These are phyloP conservation scores for Phytophthora fragariaefolia DNA, from an alignment of 352 stramenopile genomes.

Conservation along the genomic window DNA sequence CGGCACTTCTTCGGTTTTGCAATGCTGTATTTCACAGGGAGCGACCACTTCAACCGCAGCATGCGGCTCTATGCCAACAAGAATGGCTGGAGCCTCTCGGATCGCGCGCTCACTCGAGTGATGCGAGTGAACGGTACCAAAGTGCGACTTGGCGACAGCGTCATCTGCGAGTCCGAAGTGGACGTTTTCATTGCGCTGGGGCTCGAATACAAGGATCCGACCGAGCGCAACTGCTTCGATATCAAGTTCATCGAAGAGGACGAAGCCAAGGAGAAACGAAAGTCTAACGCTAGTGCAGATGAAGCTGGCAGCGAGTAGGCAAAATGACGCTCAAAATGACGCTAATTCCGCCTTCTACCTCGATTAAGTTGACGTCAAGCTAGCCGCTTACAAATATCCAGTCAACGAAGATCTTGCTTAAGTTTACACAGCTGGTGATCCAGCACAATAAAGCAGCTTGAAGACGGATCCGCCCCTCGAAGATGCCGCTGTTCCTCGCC, in stretches of 20 bases:
- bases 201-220: slow-evolving; percentile 85
- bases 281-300: slow-evolving; percentile 10
- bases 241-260: slow-evolving; percentile 85
- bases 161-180: slow-evolving; percentile 80
- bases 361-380: slow-evolving; percentile 6
- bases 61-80: slow-evolving; percentile 85
- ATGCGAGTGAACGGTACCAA: slow-evolving; percentile 64
- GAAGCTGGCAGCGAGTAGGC: slow-evolving; percentile 12
- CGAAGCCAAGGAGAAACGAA: slow-evolving; percentile 60
- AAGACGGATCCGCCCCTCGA: slow-evolving; percentile 5
- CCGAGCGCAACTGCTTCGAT: slow-evolving; percentile 81
- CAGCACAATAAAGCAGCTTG: no score
- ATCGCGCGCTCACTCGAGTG: slow-evolving; percentile 70
- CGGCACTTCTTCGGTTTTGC: slow-evolving; percentile 82
- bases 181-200: slow-evolving; percentile 88
- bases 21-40: slow-evolving; percentile 92
- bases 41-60: slow-evolving; percentile 91
- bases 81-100: slow-evolving; percentile 80
- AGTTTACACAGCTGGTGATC: slow-evolving; percentile 7
- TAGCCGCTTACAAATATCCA: slow-evolving; percentile 1
- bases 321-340: no score
- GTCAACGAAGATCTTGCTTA: slow-evolving; percentile 18
- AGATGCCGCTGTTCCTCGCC: slow-evolving; percentile 88
- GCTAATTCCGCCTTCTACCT: slow-evolving; percentile 1
- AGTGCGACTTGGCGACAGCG: slow-evolving; percentile 67